A percentile compares a stretch with the other conserved stretches of the same genome.
phyloP scores from a whole-genome alignment of 352 stramenopile genomes.

The Blastocystis sp. region DNA sequence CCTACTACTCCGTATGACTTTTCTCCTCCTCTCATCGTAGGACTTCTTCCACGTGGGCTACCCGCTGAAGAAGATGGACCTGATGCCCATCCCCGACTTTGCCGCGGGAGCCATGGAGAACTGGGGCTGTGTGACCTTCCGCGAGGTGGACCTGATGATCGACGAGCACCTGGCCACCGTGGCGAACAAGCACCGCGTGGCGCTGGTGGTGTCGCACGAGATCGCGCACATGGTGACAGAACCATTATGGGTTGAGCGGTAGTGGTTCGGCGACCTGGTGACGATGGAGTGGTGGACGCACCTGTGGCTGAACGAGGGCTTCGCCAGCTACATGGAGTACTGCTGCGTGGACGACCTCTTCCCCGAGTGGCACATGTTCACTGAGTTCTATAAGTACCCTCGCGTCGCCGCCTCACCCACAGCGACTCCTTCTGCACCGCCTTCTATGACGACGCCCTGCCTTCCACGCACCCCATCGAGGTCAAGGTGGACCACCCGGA shows the following conservation, averaged over 20 bases:
- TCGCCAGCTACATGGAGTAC: conserved; percentile 92
- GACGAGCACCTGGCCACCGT: conserved; percentile 76
- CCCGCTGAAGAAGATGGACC: conserved; percentile 94
- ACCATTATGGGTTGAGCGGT: background rate
- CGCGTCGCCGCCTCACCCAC: background rate
- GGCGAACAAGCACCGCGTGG: conserved; percentile 81
- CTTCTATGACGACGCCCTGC: conserved; percentile 86
- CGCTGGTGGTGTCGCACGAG: conserved; percentile 91
- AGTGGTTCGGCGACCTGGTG: conserved; percentile 92
- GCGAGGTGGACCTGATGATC: conserved; percentile 84
- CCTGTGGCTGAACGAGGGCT: conserved; percentile 95
- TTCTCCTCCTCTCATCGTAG: conserved; percentile 69
- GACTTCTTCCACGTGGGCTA: conserved; percentile 85
- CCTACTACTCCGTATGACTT: conserved; percentile 75
- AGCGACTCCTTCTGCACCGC: conserved; percentile 73
- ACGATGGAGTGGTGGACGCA: conserved; percentile 94
- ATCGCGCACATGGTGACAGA: conserved; percentile 82
- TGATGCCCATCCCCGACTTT: conserved; percentile 93
- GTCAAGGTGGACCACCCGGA: conserved; percentile 82
- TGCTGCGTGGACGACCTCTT: conserved; percentile 86
- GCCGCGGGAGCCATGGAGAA: conserved; percentile 91
- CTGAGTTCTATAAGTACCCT: conserved; percentile 81
- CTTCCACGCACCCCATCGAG: conserved; percentile 87
- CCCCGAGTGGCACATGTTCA: conserved; percentile 88
- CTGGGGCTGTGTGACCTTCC: conserved; percentile 90